Evolutionary conservation across 805 yeast genomes (phyloP).

Genomic region (Kodamaea fukazawae): DNA sequence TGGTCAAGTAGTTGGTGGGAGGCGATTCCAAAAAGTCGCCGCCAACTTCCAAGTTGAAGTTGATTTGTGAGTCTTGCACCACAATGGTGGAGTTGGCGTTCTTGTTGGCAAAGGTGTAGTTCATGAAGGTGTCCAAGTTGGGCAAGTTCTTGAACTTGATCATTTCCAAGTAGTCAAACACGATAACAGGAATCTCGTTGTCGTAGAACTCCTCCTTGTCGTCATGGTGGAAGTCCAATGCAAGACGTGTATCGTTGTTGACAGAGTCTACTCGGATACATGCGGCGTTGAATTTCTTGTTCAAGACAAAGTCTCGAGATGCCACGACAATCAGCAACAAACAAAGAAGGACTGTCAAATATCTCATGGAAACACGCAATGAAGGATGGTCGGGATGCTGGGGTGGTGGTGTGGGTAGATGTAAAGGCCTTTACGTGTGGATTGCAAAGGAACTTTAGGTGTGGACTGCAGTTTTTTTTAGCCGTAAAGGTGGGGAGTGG

Average conservation of each 20-base stretch:
- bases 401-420: neutral
- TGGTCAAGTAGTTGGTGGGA: neutral
- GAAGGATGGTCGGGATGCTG: neutral
- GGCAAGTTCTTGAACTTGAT: constrained; percentile 11
- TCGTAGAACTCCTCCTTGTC: constrained; percentile 1
- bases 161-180: constrained; percentile 14
- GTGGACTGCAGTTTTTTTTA: neutral
- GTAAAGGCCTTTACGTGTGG: neutral
- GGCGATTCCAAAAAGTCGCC: neutral
- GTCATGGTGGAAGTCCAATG: constrained; percentile 7
- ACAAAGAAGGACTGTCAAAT: constrained; percentile 6
- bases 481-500: neutral
- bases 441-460: neutral
- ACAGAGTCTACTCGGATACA: constrained; percentile 11
- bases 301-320: constrained; percentile 7
- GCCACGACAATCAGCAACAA: constrained; percentile 6
- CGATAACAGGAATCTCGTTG: constrained; percentile 10
- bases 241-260: constrained; percentile 6
- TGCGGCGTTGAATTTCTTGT: constrained; percentile 10
- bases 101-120: constrained; percentile 6
- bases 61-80: neutral
- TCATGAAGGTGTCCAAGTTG: constrained; percentile 9
- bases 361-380: no score
- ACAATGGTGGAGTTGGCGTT: constrained; percentile 5
- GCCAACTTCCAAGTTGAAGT: constrained; percentile 3